Base-by-base conservation (phyloP, 2,329 filamentous ascomycete species). In the Verticillium isaacii region DNA sequence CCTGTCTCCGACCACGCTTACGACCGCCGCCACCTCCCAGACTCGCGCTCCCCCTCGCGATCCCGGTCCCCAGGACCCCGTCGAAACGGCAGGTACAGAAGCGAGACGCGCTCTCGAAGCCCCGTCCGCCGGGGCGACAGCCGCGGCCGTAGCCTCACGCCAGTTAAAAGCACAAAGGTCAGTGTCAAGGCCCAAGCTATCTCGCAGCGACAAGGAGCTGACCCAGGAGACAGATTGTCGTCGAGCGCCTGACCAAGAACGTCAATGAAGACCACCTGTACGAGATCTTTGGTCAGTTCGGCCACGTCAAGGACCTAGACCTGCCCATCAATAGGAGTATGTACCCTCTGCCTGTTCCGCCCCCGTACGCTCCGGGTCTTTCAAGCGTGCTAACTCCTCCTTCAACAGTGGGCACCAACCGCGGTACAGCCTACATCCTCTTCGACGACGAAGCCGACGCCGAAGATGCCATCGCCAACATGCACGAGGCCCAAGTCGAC, bases 401-500 rank as follows among this genome's bases (percentile, higher is more conserved):
- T 39, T 39, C 19, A 54, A 37, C 69, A 95, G 92, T 91, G 80
- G 89, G 91, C 74, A 93, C 88, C 60, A 98, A 98, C 71, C 89
- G 94, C 62, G 94, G 95, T 56, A 96, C 92, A 32, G 95, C 94
- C 36, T 98, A 97, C 74, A 93, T 98, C 65, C 82, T 97, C 52
- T 99, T 90, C 76, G 81, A 87, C 60, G 83, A 89, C 66, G 86
- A 93, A 66, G 81, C 85, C 58, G 90, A 94, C 66, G 94, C 95
- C 29, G 92, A 97, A 76, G 82, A 87, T 15, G 95, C 95, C 32
- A 96, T 97, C 68, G 87, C 93, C 19, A 91, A 96, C 73, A 98
- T 99, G 95, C 95, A 99, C 75, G 95, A 99, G 78, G 92, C 91
- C n/a, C 91, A 96, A 71, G 79, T 97, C 32, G 93, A 97, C 74